Evolutionary conservation across 371 early-diverging fungal genomes (phyloP).

Genomic region (Mortierella sp.): DNA sequence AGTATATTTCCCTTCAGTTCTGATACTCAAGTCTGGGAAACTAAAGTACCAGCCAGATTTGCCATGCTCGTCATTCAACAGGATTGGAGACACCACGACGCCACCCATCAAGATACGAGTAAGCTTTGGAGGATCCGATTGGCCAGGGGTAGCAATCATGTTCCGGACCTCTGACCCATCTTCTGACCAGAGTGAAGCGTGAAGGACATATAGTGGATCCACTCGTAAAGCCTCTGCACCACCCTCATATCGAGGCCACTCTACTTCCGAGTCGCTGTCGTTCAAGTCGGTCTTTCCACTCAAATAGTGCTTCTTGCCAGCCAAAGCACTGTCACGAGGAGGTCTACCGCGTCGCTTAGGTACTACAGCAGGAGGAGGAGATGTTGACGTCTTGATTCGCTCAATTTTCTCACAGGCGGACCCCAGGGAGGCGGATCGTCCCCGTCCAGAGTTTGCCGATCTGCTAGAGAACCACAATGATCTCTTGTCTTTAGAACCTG

Average conservation of each 20-base stretch:
- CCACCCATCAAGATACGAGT: conserved; percentile 82
- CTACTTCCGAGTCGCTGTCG: conserved; percentile 44
- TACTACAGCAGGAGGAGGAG: conserved; percentile 1
- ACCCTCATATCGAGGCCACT: conserved; percentile 11
- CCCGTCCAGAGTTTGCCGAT: not conserved
- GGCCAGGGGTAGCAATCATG: conserved; percentile 59
- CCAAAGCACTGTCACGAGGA: conserved; percentile 1
- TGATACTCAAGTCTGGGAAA: conserved; percentile 90
- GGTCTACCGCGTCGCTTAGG: conserved; percentile 29
- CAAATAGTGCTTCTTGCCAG: conserved; percentile 7
- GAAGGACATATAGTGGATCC: conserved; percentile 79
- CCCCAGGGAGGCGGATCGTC: not conserved
- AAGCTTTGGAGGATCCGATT: conserved; percentile 64
- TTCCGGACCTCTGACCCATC: conserved; percentile 66
- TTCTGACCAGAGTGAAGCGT: conserved; percentile 82
- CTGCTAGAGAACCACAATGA: not conserved
- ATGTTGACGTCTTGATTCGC: not conserved
- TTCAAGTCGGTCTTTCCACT: conserved; percentile 6
- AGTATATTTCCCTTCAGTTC: conserved; percentile 90
- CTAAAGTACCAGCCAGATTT: conserved; percentile 89
- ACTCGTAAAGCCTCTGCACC: conserved; percentile 12
- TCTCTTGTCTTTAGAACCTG: not conserved
- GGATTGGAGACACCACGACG: conserved; percentile 81
- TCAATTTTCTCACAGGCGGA: not conserved
- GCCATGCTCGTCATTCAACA: conserved; percentile 78